Evolutionary conservation across 768 basidiomycete species (phyloP).

Genomic region (Suillus placidus): DNA sequence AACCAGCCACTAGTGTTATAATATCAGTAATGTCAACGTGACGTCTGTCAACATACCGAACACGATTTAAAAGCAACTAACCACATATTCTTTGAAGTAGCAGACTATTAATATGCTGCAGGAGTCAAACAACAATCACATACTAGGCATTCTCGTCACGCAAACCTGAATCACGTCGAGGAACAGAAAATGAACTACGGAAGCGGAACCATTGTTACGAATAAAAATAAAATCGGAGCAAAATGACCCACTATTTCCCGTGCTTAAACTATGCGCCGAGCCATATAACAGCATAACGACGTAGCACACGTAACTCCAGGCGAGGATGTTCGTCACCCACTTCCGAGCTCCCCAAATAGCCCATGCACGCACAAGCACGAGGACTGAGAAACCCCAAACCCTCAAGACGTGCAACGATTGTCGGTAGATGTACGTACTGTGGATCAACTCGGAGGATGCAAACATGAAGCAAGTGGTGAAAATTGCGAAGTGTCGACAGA

Average conservation of each 20-base stretch:
- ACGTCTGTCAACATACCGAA: neutral
- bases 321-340: neutral
- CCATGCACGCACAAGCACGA: conserved; percentile 15
- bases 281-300: neutral
- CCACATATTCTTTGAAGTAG: neutral
- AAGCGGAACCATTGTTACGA: neutral
- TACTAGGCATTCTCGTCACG: conserved; percentile 6
- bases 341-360: conserved; percentile 12
- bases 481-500: neutral
- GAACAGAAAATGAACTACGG: neutral
- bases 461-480: conserved; percentile 6
- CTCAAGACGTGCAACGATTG: neutral
- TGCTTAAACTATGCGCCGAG: neutral
- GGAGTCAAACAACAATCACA: neutral
- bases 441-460: conserved; percentile 6
- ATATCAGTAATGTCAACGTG: neutral
- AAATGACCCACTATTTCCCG: neutral
- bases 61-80: neutral
- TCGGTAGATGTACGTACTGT: conserved; percentile 8
- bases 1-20: conserved; percentile 11
- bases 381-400: neutral
- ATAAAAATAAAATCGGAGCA: neutral
- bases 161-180: conserved; percentile 4
- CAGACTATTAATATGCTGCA: neutral
- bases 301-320: conserved; percentile 5